These are phyloP conservation scores for Botrytis deweyae DNA, from an alignment of 2,329 filamentous ascomycete genomes.

Conservation along the genomic window DNA sequence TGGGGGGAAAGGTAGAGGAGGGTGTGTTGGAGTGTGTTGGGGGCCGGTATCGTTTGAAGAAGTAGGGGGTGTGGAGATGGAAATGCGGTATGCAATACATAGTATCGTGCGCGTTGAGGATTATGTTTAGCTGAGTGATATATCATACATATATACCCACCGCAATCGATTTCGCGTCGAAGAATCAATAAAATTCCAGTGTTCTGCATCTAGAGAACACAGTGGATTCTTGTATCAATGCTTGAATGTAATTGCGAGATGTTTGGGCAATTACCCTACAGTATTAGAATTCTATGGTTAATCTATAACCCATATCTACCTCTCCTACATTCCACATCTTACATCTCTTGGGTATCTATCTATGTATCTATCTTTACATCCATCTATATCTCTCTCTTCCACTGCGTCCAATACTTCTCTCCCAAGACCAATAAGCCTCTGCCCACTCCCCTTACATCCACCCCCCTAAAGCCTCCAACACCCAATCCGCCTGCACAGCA, in stretches of 20 bases:
- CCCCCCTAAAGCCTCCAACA: conserved; percentile 40
- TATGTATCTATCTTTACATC: background rate
- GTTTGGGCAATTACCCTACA: background rate
- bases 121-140: background rate
- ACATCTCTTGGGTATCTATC: conserved; percentile 1
- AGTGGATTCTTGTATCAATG: background rate
- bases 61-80: conserved; percentile 40
- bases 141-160: background rate
- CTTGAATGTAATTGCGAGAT: background rate
- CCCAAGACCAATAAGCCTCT: background rate
- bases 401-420: background rate
- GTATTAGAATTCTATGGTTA: background rate
- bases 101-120: background rate
- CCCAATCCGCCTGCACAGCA: conserved; percentile 59
- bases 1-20: conserved; percentile 73
- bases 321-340: background rate
- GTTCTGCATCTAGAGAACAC: background rate
- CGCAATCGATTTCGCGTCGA: background rate
- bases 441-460: background rate
- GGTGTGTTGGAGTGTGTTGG: conserved; percentile 68
- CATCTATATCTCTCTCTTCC: background rate
- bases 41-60: conserved; percentile 70
- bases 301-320: background rate
- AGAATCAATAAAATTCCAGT: accelerated
- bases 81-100: background rate